These are phyloP conservation scores for Teunomyces gatunensis DNA, from an alignment of 805 yeast genomes.

Conservation along the genomic window DNA sequence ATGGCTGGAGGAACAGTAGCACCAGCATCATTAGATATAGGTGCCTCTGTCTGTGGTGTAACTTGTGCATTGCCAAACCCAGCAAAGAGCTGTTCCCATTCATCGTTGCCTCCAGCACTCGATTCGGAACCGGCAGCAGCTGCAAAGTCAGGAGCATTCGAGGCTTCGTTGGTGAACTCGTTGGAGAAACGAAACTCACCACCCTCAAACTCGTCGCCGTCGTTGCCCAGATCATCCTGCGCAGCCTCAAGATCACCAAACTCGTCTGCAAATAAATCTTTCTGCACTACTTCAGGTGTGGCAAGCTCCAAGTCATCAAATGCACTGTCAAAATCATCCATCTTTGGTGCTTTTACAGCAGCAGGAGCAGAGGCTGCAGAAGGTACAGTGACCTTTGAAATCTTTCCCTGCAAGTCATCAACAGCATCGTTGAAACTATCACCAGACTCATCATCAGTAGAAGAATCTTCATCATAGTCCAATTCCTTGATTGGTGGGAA, in stretches of 20 bases:
- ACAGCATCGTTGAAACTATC: constrained; percentile 38
- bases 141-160: constrained; percentile 13
- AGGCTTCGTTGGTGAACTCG: constrained; percentile 24
- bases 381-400: background rate
- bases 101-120: constrained; percentile 49
- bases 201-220: constrained; percentile 26
- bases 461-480: constrained; percentile 51
- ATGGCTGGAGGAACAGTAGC: constrained; percentile 7
- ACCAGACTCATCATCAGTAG: constrained; percentile 33
- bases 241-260: constrained; percentile 39
- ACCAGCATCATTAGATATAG: constrained; percentile 12
- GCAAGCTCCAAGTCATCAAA: constrained; percentile 41
- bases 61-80: constrained; percentile 64
- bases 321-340: constrained; percentile 34
- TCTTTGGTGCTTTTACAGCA: background rate
- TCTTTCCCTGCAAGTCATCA: constrained; percentile 19
- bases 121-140: constrained; percentile 8
- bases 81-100: constrained; percentile 93
- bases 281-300: constrained; percentile 9
- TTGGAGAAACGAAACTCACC: constrained; percentile 23
- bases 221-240: constrained; percentile 20
- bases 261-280: constrained; percentile 37
- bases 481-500: constrained; percentile 64
- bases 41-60: constrained; percentile 12
- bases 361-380: background rate